Conservation (phyloP, 257 asterid genomes). For the Prunella vulgaris region DNA sequence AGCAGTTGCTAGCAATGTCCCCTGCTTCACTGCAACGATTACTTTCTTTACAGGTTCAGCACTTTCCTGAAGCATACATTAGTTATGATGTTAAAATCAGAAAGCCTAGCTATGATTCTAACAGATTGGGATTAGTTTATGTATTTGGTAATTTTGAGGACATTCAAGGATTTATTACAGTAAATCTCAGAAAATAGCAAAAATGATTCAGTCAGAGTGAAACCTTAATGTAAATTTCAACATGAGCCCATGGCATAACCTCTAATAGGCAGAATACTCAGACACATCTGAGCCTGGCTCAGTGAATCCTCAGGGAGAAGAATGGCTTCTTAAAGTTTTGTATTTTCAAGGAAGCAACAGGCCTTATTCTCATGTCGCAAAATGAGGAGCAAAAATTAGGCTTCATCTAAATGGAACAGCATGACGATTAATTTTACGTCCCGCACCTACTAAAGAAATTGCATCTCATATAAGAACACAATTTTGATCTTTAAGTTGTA, state of each 20-base stretch:
- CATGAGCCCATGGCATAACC: neutral
- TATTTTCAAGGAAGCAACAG: neutral
- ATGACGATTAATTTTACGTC: neutral
- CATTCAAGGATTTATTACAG: neutral
- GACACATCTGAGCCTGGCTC: neutral
- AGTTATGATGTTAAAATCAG: neutral
- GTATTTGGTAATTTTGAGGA: neutral
- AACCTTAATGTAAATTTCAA: too few species aligned
- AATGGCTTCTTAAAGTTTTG: neutral
- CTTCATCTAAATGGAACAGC: neutral
- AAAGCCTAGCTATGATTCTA: neutral
- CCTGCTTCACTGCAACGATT: slow-evolving; percentile 93
- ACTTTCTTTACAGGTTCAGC: slow-evolving; percentile 44
- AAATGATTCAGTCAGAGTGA: neutral
- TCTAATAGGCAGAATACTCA: neutral
- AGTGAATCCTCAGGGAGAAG: neutral
- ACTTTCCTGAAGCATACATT: slow-evolving; percentile 41
- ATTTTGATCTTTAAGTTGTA: neutral
- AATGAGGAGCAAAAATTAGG: neutral
- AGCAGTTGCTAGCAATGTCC: slow-evolving; percentile 94
- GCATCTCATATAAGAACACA: neutral
- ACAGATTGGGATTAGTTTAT: neutral
- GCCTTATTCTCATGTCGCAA: neutral
- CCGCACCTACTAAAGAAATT: neutral
- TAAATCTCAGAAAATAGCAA: neutral